Conservation (phyloP, 2,329 filamentous ascomycete genomes). For the Neopestalotiopsis sp. region DNA sequence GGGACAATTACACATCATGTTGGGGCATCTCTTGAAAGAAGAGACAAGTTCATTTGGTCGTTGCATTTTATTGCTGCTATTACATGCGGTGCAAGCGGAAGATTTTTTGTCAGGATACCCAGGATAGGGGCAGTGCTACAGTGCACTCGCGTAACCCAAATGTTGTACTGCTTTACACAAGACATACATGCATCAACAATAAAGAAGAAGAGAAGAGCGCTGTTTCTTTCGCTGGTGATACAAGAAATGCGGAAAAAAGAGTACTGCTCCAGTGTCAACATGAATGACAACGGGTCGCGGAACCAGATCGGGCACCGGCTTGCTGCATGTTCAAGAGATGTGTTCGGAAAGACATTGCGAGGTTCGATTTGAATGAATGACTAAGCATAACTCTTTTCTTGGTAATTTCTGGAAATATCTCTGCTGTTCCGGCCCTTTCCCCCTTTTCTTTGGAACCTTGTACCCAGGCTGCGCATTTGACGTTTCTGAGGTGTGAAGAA, state of each 20-base stretch:
- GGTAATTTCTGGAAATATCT: not conserved
- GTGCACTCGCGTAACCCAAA: not conserved
- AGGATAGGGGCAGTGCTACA: not conserved
- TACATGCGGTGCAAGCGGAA: not conserved
- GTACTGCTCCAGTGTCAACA: not conserved
- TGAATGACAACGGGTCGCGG: not conserved
- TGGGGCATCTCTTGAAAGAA: not conserved
- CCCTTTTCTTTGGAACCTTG: not conserved
- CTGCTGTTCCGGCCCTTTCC: not conserved
- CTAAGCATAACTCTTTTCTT: not conserved
- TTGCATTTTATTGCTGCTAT: not conserved
- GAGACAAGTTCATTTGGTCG: not conserved
- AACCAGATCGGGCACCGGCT: not conserved
- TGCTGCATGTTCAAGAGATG: not conserved
- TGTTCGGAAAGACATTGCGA: not conserved
- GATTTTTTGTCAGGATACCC: conserved; percentile 1
- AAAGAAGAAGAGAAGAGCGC: not conserved
- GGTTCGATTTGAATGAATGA: not conserved
- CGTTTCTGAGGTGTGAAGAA: not conserved
- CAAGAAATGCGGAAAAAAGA: not conserved
- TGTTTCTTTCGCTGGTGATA: not conserved
- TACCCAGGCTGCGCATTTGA: not conserved
- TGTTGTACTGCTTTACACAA: not conserved
- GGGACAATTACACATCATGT: not conserved
- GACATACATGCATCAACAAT: not conserved